A percentile compares a stretch with the other conserved stretches of the same genome.
Conservation (phyloP, 306 rosid genomes). For the Macrotyloma uniflorum region DNA sequence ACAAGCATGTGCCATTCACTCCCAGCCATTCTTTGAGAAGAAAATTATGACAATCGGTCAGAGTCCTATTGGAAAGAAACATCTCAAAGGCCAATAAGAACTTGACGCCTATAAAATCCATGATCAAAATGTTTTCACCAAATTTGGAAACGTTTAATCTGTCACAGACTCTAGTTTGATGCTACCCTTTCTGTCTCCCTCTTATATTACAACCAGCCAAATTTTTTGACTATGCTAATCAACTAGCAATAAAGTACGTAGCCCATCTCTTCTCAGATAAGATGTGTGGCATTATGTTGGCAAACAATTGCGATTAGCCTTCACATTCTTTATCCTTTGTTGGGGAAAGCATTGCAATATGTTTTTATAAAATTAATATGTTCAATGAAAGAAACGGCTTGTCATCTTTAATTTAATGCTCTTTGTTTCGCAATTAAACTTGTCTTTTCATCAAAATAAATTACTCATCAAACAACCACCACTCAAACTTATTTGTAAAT, state of each 20-base stretch:
- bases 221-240: conserved; percentile 28
- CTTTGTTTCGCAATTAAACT: not conserved
- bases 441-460: not conserved
- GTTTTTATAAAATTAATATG: not conserved
- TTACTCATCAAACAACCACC: not conserved
- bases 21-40: conserved; percentile 32
- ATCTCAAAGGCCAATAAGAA: conserved; percentile 45
- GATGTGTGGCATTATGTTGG: conserved; percentile 34
- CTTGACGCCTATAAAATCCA: conserved; percentile 33
- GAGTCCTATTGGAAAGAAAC: conserved; percentile 11
- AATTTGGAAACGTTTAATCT: conserved; percentile 44
- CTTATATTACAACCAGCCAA: conserved; percentile 33
- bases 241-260: conserved; percentile 10
- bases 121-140: conserved; percentile 46
- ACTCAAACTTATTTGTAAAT: not conserved
- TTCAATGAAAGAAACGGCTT: conserved; percentile 1
- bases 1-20: conserved; percentile 21
- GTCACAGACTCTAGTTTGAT: conserved; percentile 9
- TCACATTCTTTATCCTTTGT: conserved; percentile 38
- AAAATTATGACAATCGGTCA: conserved; percentile 4
- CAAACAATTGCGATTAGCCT: conserved; percentile 8
- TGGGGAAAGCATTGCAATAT: conserved; percentile 32
- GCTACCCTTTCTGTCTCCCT: conserved; percentile 44
- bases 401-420: not conserved
- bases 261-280: conserved; percentile 31